Conservation (phyloP, 1,139 yeast genomes). For the Schizosaccharomyces versatilis region DNA sequence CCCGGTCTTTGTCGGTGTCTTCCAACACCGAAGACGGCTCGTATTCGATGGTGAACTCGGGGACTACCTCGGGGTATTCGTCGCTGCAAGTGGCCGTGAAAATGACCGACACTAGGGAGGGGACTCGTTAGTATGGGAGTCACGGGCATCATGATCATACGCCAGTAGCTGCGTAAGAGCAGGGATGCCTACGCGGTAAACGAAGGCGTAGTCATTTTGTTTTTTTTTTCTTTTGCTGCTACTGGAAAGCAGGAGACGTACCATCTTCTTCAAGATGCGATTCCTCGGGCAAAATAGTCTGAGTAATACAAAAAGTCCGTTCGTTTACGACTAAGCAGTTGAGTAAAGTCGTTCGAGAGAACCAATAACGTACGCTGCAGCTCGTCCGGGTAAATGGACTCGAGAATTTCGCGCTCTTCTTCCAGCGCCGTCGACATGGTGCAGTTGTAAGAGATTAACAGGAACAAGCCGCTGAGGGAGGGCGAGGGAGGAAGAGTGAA, state of each 20-base stretch:
- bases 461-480: too few species aligned
- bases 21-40: neutral
- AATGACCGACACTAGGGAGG: neutral
- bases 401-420: conserved; percentile 9
- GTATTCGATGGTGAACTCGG: neutral
- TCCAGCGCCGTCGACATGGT: conserved; percentile 6
- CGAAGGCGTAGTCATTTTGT: too few species aligned
- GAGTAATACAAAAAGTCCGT: conserved; percentile 5
- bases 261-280: conserved; percentile 1
- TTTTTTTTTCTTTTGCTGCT: too few species aligned
- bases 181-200: neutral
- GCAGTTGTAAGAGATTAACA: too few species aligned
- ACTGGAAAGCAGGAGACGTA: neutral
- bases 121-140: neutral
- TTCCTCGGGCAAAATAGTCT: conserved; percentile 5
- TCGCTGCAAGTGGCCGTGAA: neutral
- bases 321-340: conserved; percentile 3
- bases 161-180: neutral
- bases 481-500: too few species aligned
- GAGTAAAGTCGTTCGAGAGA: neutral
- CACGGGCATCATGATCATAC: neutral
- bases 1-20: neutral
- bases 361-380: conserved; percentile 2
- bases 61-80: conserved; percentile 1
- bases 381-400: conserved; percentile 10